These are phyloP conservation scores for Raddia guianensis DNA, from an alignment of 176 grass and related monocot genomes.

Conservation along the genomic window DNA sequence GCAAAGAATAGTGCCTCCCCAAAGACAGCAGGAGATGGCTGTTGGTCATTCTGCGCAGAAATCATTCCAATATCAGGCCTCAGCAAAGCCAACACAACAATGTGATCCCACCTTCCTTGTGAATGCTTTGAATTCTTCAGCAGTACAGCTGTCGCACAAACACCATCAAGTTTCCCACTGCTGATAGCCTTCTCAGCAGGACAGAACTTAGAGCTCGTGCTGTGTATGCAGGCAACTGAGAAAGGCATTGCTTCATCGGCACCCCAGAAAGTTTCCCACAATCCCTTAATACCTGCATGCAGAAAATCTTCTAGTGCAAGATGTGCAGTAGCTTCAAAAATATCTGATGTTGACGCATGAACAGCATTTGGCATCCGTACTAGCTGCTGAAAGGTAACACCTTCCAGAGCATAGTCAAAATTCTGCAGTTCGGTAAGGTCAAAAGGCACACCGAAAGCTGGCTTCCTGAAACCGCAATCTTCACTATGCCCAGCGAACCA, in stretches of 20 bases:
- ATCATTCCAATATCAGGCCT: constrained; percentile 77
- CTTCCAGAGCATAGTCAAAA: constrained; percentile 90
- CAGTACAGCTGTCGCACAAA: constrained; percentile 82
- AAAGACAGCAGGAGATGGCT: constrained; percentile 64
- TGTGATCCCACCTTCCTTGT: constrained; percentile 93
- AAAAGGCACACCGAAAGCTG: constrained; percentile 70
- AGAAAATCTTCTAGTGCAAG: constrained; percentile 96
- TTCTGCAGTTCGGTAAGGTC: constrained; percentile 76
- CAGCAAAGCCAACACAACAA: constrained; percentile 74
- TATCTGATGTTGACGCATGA: constrained; percentile 73
- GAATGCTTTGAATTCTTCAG: constrained; percentile 63
- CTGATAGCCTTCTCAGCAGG: constrained; percentile 90
- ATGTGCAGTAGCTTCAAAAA: constrained; percentile 80
- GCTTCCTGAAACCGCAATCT: constrained; percentile 56
- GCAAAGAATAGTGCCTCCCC: constrained; percentile 96
- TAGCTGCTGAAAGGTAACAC: constrained; percentile 87
- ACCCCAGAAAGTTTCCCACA: constrained; percentile 94
- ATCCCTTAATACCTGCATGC: constrained; percentile 75
- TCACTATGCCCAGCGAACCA: constrained; percentile 70
- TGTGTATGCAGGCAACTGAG: constrained; percentile 92
- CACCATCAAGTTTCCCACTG: constrained; percentile 78
- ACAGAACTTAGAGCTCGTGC: constrained; percentile 87
- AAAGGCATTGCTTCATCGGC: constrained; percentile 78
- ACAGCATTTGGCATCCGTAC: constrained; percentile 91
- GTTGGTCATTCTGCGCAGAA: constrained; percentile 53